Conservation (phyloP, 2,329 filamentous ascomycete genomes). For the Xylaria sp. region DNA sequence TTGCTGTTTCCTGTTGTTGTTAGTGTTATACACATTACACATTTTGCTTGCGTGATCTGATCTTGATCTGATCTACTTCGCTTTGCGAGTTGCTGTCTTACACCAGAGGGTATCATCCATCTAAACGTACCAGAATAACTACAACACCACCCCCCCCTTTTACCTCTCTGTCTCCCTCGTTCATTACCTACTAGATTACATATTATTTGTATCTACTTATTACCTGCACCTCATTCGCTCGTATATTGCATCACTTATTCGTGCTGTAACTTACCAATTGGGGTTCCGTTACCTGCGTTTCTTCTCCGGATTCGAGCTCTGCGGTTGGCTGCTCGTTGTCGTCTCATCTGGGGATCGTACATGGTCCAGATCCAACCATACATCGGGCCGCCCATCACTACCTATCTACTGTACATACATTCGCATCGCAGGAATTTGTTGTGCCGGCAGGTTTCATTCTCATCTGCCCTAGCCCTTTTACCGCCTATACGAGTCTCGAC, state of each 20-base stretch:
- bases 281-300: conserved; percentile 41
- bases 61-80: conserved; percentile 12
- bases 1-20: conserved; percentile 21
- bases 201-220: conserved; percentile 39
- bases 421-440: conserved; percentile 43
- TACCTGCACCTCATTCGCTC: conserved; percentile 42
- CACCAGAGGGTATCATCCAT: conserved; percentile 27
- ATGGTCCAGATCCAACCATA: conserved; percentile 48
- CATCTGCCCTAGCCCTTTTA: conserved; percentile 49
- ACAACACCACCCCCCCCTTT: conserved; percentile 15
- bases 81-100: conserved; percentile 17
- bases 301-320: conserved; percentile 41
- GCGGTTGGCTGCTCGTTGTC: conserved; percentile 43
- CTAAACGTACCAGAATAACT: conserved; percentile 2
- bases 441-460: conserved; percentile 51
- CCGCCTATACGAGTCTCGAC: conserved; percentile 49
- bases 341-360: conserved; percentile 43
- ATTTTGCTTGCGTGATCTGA: conserved; percentile 16
- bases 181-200: conserved; percentile 40
- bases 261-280: conserved; percentile 47
- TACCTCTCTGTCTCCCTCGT: conserved; percentile 27
- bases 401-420: conserved; percentile 34
- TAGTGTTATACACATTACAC: background rate
- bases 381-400: conserved; percentile 39
- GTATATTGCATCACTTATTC: conserved; percentile 45